phyloP scores from a whole-genome alignment of 2,329 filamentous ascomycete species.

The Calonectria pseudoturangicola region DNA sequence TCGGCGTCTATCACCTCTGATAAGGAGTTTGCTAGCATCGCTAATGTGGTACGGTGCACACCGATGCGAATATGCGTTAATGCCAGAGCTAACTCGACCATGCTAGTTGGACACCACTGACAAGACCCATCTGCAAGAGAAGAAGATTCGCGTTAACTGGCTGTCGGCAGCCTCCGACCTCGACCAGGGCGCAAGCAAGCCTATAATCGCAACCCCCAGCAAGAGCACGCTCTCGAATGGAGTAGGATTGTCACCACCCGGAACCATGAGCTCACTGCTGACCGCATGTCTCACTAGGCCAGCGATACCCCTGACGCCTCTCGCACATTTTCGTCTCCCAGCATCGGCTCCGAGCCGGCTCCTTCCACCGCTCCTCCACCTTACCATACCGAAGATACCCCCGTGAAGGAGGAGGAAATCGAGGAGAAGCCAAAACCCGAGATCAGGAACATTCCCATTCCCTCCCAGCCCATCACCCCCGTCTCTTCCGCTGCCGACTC shows the following conservation, averaged over 20 bases:
- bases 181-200: conserved; percentile 51
- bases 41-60: conserved; percentile 80
- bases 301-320: conserved; percentile 67
- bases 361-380: conserved; percentile 58
- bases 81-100: conserved; percentile 34
- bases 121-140: conserved; percentile 89
- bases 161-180: conserved; percentile 76
- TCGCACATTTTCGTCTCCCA: conserved; percentile 67
- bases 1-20: conserved; percentile 89
- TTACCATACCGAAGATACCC: conserved; percentile 59
- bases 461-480: conserved; percentile 65
- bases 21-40: conserved; percentile 87
- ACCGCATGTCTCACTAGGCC: conserved; percentile 51
- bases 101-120: conserved; percentile 85
- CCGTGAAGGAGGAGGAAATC: conserved; percentile 54
- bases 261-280: conserved; percentile 28
- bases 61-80: neutral
- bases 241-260: conserved; percentile 57
- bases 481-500: conserved; percentile 66
- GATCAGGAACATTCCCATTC: conserved; percentile 56
- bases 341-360: conserved; percentile 57
- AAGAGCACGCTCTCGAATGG: conserved; percentile 63
- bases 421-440: conserved; percentile 52
- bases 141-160: conserved; percentile 96
- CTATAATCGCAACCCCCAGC: conserved; percentile 62